phyloP scores from a whole-genome alignment of 2,329 filamentous ascomycete genomes.

The Pseudopyricularia cyperi region DNA sequence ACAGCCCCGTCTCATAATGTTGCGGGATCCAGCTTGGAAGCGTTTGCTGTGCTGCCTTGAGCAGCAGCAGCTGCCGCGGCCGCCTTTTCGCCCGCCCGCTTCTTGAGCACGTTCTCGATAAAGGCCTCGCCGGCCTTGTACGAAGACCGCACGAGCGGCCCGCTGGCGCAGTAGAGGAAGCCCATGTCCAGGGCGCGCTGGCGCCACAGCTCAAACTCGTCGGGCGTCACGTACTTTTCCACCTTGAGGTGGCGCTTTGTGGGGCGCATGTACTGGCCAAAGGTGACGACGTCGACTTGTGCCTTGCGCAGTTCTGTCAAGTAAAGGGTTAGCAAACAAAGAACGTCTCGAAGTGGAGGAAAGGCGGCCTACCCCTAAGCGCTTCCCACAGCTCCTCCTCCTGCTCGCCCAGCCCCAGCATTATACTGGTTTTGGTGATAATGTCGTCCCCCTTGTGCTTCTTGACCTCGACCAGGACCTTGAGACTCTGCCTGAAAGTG shows the following conservation, averaged over 20 bases:
- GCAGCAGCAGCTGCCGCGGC: neutral
- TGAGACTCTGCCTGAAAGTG: constrained; percentile 74
- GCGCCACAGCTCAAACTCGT: constrained; percentile 83
- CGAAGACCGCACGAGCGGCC: constrained; percentile 81
- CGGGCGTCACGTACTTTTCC: constrained; percentile 85
- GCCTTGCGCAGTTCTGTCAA: constrained; percentile 58
- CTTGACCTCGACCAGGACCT: constrained; percentile 73
- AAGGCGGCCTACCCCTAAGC: constrained; percentile 42
- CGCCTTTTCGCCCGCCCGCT: constrained; percentile 43
- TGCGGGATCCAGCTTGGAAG: neutral
- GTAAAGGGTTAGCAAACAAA: neutral
- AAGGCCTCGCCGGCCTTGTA: constrained; percentile 99
- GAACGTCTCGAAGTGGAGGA: neutral
- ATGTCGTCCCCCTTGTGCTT: constrained; percentile 53
- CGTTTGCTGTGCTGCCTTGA: neutral
- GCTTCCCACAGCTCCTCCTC: constrained; percentile 76
- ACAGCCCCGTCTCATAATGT: neutral
- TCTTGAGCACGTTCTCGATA: constrained; percentile 94
- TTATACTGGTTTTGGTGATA: constrained; percentile 98
- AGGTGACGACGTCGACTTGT: constrained; percentile 88
- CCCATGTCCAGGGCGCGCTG: constrained; percentile 85
- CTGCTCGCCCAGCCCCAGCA: constrained; percentile 89
- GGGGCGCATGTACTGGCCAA: constrained; percentile 99
- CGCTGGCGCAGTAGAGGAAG: constrained; percentile 91
- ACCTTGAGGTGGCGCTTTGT: constrained; percentile 98